phyloP scores from a whole-genome alignment of 2,329 filamentous ascomycete species.

The Trichoderma breve region DNA sequence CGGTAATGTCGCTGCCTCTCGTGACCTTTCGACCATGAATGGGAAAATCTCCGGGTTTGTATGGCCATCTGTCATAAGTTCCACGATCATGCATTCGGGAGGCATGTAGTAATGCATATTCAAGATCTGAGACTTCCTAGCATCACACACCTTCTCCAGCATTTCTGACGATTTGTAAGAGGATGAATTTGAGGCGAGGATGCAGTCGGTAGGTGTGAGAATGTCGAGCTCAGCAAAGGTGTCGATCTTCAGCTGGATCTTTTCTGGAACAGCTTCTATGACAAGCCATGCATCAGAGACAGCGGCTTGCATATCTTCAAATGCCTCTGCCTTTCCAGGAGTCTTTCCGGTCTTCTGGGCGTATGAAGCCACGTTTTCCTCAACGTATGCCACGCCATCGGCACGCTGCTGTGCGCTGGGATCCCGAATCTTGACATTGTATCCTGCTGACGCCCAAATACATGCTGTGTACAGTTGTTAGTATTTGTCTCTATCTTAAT shows the following conservation, averaged over 20 bases:
- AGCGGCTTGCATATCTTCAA: constrained; percentile 39
- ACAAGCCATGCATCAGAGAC: constrained; percentile 51
- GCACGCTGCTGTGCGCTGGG: constrained; percentile 37
- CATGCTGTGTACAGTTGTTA: constrained; percentile 32
- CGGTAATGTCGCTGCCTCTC: constrained; percentile 42
- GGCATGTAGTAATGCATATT: constrained; percentile 56
- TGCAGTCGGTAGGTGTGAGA: constrained; percentile 42
- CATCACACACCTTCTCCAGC: constrained; percentile 40
- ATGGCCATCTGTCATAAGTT: constrained; percentile 52
- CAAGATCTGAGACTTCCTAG: constrained; percentile 39
- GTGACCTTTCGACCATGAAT: constrained; percentile 42
- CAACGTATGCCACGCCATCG: constrained; percentile 41
- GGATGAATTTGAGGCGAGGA: constrained; percentile 51
- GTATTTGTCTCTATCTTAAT: not conserved
- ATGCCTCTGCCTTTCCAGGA: constrained; percentile 31
- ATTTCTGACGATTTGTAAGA: constrained; percentile 52
- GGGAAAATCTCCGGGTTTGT: constrained; percentile 44
- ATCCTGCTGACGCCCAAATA: constrained; percentile 42
- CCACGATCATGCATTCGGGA: constrained; percentile 44
- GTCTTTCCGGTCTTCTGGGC: constrained; percentile 23
- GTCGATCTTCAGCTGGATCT: constrained; percentile 46
- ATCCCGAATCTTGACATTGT: constrained; percentile 43
- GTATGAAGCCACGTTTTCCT: constrained; percentile 35
- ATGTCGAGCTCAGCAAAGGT: constrained; percentile 48
- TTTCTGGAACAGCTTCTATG: constrained; percentile 54